A percentile compares a stretch with the other conserved stretches of the same genome.
These are phyloP conservation scores for Lentinula sp. DNA, from an alignment of 768 basidiomycete species.

Conservation along the genomic window DNA sequence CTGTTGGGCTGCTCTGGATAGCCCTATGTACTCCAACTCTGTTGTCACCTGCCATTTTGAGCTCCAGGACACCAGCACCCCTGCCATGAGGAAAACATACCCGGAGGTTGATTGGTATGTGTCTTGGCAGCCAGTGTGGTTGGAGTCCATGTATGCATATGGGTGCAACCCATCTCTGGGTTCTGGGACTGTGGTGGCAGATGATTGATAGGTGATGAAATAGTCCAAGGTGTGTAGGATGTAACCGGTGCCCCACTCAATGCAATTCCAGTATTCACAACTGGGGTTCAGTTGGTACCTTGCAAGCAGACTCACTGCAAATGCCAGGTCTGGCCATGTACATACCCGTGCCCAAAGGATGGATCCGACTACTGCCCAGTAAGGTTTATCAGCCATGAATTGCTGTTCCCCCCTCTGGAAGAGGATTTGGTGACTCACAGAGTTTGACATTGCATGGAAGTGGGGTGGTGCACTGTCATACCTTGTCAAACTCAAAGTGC, in stretches of 20 bases:
- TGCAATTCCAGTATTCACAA: neutral
- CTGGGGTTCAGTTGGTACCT: neutral
- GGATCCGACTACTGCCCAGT: neutral
- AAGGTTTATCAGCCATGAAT: neutral
- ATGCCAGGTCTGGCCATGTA: neutral
- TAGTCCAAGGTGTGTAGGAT: neutral
- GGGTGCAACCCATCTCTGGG: neutral
- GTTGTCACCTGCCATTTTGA: no score
- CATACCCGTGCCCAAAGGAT: neutral
- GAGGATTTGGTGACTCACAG: neutral
- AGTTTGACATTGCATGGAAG: neutral
- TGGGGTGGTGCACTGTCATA: neutral
- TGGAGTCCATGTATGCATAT: conserved; percentile 9
- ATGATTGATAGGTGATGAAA: neutral
- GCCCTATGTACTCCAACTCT: conserved; percentile 12
- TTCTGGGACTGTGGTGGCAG: neutral
- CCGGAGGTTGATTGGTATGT: conserved; percentile 25
- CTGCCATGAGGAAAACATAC: conserved; percentile 24
- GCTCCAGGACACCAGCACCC: conserved; percentile 26
- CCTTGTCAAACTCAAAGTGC: neutral
- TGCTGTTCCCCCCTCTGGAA: neutral
- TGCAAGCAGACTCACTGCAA: neutral
- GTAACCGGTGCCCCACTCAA: neutral
- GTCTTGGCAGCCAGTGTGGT: conserved; percentile 10
- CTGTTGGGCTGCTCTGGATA: conserved; percentile 16